Conservation (phyloP, 495 filamentous ascomycete genomes). For the Penicillium ochrochloron region DNA sequence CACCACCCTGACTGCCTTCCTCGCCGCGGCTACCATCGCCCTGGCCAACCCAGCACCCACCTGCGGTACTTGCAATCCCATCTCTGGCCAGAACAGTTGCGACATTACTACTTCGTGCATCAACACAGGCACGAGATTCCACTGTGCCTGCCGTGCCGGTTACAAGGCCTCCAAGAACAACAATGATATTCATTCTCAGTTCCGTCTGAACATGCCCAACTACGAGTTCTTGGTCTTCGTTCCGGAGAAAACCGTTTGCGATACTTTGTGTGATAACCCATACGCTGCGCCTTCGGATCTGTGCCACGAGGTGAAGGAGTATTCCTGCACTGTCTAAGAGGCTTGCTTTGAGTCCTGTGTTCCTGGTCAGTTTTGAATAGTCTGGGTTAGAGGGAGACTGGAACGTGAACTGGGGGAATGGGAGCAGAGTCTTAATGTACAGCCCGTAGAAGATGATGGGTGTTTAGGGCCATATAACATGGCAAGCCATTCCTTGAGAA, state of each 20-base stretch:
- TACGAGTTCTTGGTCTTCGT: constrained; percentile 51
- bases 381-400: constrained; percentile 3
- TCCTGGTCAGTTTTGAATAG: neutral
- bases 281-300: constrained; percentile 36
- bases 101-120: constrained; percentile 52
- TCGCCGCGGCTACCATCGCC: constrained; percentile 30
- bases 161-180: constrained; percentile 59
- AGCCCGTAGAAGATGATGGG: neutral
- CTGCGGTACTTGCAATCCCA: constrained; percentile 50
- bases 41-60: constrained; percentile 30
- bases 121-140: constrained; percentile 72
- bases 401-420: neutral
- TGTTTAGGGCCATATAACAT: neutral
- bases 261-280: constrained; percentile 45
- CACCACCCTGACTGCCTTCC: constrained; percentile 29
- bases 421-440: neutral
- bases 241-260: constrained; percentile 42
- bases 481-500: constrained; percentile 11
- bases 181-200: constrained; percentile 41
- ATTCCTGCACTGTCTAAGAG: constrained; percentile 37
- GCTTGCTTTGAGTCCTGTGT: neutral
- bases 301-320: constrained; percentile 44
- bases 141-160: constrained; percentile 73
- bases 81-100: constrained; percentile 48
- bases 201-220: constrained; percentile 45